Evolutionary conservation across 169 alveolate genomes (phyloP).

Genomic region (Babesia ovata): DNA sequence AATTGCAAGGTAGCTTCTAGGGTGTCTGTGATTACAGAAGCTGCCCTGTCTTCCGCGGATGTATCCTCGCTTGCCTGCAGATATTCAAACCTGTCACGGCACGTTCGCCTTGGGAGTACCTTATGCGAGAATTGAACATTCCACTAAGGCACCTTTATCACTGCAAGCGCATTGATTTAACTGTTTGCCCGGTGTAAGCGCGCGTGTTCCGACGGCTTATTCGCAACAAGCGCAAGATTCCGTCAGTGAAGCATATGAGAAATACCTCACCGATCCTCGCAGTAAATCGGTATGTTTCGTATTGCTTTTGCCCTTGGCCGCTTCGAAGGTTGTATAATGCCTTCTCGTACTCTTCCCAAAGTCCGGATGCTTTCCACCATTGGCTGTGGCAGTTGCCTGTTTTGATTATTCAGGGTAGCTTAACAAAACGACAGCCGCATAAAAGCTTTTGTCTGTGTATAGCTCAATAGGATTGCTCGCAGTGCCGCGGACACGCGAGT

Average conservation of each 20-base stretch:
- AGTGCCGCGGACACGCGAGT: slow-evolving; percentile 27
- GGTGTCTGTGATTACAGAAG: background rate
- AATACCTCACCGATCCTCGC: background rate
- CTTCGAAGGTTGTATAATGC: background rate
- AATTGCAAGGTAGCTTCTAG: background rate
- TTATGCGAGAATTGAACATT: no score
- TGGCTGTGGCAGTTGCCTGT: background rate
- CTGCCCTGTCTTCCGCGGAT: no score
- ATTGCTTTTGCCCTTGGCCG: background rate
- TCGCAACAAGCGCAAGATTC: background rate
- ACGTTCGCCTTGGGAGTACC: no score
- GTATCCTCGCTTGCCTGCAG: no score
- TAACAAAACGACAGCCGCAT: background rate
- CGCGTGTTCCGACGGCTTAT: background rate
- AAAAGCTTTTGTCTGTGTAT: background rate
- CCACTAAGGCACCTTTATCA: no score
- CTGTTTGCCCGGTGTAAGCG: background rate
- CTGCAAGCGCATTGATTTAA: no score
- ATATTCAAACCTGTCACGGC: no score
- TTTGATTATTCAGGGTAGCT: background rate
- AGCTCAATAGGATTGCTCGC: background rate
- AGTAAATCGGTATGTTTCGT: background rate
- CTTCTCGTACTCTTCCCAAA: background rate
- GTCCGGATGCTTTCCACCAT: background rate
- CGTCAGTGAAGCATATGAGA: background rate